Evolutionary conservation across 2,329 filamentous ascomycete species (phyloP).

Genomic region (Chrysoporthe austroafricana): DNA sequence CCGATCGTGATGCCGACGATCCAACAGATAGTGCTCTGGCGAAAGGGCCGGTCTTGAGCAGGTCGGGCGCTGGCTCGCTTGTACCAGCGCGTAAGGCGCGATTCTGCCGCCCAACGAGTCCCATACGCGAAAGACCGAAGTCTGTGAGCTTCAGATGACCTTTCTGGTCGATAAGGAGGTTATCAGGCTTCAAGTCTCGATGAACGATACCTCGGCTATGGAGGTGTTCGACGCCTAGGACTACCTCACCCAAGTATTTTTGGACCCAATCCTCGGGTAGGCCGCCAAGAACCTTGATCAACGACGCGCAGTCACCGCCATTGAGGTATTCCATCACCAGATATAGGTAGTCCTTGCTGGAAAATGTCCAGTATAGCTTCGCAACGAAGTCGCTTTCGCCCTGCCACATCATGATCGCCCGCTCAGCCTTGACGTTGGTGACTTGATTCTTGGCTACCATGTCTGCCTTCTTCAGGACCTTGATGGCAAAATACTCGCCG

Average conservation of each 20-base stretch:
- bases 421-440: constrained; percentile 97
- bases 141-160: constrained; percentile 97
- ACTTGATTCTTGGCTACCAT: constrained; percentile 99
- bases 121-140: constrained; percentile 97
- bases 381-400: constrained; percentile 98
- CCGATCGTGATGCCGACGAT: constrained; percentile 76
- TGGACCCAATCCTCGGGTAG: constrained; percentile 97
- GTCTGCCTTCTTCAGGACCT: constrained; percentile 98
- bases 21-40: constrained; percentile 81
- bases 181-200: constrained; percentile 95
- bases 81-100: constrained; percentile 78
- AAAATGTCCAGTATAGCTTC: constrained; percentile 99
- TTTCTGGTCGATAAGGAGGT: constrained; percentile 94
- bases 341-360: constrained; percentile 98
- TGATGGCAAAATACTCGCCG: constrained; percentile 97
- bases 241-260: constrained; percentile 95
- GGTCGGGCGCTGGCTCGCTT: constrained; percentile 84
- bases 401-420: constrained; percentile 99
- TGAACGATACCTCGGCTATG: constrained; percentile 95
- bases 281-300: constrained; percentile 92
- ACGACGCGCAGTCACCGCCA: constrained; percentile 92
- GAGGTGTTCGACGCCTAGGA: constrained; percentile 94
- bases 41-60: constrained; percentile 91
- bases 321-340: constrained; percentile 99
- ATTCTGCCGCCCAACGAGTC: constrained; percentile 93